Base-by-base conservation (phyloP, 257 asterid genomes). In the Solanum clarkiae region DNA sequence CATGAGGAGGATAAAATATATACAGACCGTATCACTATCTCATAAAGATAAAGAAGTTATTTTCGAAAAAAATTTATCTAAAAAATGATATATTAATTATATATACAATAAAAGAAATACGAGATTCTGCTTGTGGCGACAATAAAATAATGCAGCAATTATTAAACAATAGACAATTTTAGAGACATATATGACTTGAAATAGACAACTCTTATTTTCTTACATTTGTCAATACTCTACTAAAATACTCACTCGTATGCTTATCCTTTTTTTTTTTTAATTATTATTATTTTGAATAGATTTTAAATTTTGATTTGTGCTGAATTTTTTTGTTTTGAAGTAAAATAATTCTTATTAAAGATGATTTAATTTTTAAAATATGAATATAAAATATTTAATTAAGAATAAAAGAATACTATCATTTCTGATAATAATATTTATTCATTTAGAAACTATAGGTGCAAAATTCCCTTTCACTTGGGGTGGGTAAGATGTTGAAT, bases 321-420 rank as follows among this genome's bases (percentile, higher is more conserved):
- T 24, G 1, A 24, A 3, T 24, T 9, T 10, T 60, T n/a, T 60
- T 13, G 4, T 0, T 26, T 15, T 3, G 4, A 8, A 14, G 4
- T 32, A 68, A 56, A 68, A 7, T 0, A 0, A 2, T 32, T 32
- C 10, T 8, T 15, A 4, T 8, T 68, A 17, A 8, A 3, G 0
- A 68, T 16, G 0, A 32, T 16, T 15, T 1, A 3, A 16, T 32
- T 32, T 14, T 68, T 1, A 8, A 4, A 32, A 3, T 13, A 14
- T 0, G 2, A 32, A 16, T 0, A 32, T 0, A 0, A 3, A 0
- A 29, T 8, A 65, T 65, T 0, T 66, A 0, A 8, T 66, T 32
- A 68, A 32, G 0, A 16, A 68, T 32, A 20, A 68, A 32, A 9
- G 1, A 36, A 36, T 36, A 9, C 18, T 16, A 36, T 8, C 9